Evolutionary conservation across 257 asterid species (phyloP).

Genomic region (Perilla frutescens): DNA sequence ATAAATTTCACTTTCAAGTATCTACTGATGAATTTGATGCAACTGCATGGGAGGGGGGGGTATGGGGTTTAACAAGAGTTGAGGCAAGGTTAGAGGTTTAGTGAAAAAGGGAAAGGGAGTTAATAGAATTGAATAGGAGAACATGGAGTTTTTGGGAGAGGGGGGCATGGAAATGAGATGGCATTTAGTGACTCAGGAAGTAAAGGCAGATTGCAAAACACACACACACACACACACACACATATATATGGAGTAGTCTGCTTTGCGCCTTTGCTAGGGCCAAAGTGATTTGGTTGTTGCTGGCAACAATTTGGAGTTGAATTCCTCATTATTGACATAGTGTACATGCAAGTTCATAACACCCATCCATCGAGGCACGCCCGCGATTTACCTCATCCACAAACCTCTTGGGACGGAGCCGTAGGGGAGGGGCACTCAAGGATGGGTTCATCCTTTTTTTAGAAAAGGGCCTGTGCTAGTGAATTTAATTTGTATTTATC

Average conservation of each 20-base stretch:
- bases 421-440: too few species aligned
- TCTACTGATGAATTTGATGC: neutral
- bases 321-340: too few species aligned
- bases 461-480: conserved; percentile 33
- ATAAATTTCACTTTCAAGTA: neutral
- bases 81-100: neutral
- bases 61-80: neutral
- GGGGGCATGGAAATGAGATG: neutral
- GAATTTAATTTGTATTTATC: conserved; percentile 81
- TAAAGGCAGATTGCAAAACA: conserved; percentile 32
- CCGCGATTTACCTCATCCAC: too few species aligned
- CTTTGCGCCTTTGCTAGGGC: too few species aligned
- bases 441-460: too few species aligned
- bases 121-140: conserved; percentile 36
- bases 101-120: conserved; percentile 27
- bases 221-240: too few species aligned
- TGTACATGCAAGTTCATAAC: too few species aligned
- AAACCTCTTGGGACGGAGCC: too few species aligned
- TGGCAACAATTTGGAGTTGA: too few species aligned
- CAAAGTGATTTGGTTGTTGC: too few species aligned
- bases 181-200: conserved; percentile 34
- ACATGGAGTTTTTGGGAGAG: conserved; percentile 19
- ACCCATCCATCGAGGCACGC: too few species aligned
- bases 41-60: neutral
- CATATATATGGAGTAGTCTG: neutral